Evolutionary conservation across 768 basidiomycete species (phyloP).

Genomic region (Mycena rebaudengoi): DNA sequence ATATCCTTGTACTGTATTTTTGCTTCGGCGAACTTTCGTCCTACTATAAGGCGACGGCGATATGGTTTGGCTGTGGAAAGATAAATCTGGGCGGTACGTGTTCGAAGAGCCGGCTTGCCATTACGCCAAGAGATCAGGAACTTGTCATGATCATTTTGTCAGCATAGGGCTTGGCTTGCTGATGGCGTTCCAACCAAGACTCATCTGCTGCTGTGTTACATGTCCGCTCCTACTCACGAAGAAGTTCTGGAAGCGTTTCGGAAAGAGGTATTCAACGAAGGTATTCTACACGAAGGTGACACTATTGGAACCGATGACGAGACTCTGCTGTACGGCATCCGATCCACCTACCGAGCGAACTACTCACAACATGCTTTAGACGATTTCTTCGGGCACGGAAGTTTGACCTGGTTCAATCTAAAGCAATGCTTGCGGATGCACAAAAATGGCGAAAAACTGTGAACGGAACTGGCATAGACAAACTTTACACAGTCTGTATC

Average conservation of each 20-base stretch:
- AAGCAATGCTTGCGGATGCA: constrained; percentile 72
- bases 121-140: too few relatives aligned
- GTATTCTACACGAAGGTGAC: constrained; percentile 65
- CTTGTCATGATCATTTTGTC: too few relatives aligned
- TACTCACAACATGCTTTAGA: constrained; percentile 42
- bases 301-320: constrained; percentile 67
- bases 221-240: constrained; percentile 27
- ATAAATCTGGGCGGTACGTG: too few relatives aligned
- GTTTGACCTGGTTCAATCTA: constrained; percentile 65
- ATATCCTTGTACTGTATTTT: too few relatives aligned
- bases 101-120: too few relatives aligned
- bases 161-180: not conserved
- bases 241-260: constrained; percentile 61
- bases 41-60: too few relatives aligned
- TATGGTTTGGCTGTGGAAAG: too few relatives aligned
- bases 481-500: constrained; percentile 70
- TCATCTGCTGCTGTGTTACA: too few relatives aligned
- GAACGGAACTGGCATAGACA: constrained; percentile 71
- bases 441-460: constrained; percentile 75
- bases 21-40: too few relatives aligned
- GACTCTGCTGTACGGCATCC: constrained; percentile 61
- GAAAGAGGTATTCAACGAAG: constrained; percentile 58
- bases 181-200: not conserved
- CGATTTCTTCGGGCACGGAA: constrained; percentile 82
- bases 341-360: not conserved